Base-by-base conservation (phyloP, 352 stramenopile species). In the Globisporangium megalacanthum region DNA sequence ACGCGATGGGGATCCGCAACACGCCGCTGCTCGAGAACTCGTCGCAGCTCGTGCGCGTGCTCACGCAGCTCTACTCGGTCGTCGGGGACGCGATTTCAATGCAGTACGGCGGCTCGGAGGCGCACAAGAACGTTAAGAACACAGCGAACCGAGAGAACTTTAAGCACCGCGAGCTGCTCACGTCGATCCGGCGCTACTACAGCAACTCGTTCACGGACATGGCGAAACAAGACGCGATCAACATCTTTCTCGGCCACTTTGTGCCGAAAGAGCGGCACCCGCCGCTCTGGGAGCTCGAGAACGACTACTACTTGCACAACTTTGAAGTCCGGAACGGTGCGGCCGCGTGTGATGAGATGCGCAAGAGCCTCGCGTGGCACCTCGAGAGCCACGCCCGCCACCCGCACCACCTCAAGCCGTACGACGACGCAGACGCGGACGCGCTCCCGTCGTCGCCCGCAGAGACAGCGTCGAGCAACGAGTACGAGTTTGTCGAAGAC, bases 181-280 rank as follows among this genome's bases (percentile, higher is more conserved):
- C 97, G 15, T 99, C 96, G 4, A 99, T 99, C 55, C 83, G 97
- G 52, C 79, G 97, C 33, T 99, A 99, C 74, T 99, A 99, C 71
- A 99, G 92, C 74, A 99, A 99, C 65, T 97, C 96, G 19, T 99
- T 99, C 69, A 99, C 96, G 0, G 97, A 99, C 77, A 95, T 89
- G 17, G 79, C 97, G 6, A 99, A 99, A 71, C 96, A 99, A 77
- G 97, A 99, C 74, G 94, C 96, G 14, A 99, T 99, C 75, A 99
- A 99, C 68, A 86, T 99, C 10, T 99, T 99, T 65, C 73, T 99
- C 22, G 97, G 97, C 0, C 95, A 94, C 39, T 96, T 95, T 58
- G 70, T 92, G 9, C 91, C 89, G 20, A 75, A 67, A 31, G 72
- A 83, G 52, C 67, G 69, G 13, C 73, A 83, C 9, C 76, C 81